phyloP scores from a whole-genome alignment of 139 green algal species.

The Bryopsis sp. region DNA sequence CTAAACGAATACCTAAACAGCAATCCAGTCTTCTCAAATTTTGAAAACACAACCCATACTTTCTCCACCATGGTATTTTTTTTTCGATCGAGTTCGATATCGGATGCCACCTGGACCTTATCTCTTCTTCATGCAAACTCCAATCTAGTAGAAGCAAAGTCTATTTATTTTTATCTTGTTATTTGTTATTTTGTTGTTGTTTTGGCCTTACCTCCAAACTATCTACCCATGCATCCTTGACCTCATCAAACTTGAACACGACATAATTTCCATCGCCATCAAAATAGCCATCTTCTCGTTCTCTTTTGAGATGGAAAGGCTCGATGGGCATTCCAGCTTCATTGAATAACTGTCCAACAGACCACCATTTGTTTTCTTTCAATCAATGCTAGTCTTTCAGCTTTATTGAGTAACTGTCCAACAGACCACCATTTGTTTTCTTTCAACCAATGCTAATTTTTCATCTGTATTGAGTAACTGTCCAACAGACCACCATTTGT shows the following conservation, averaged over 20 bases:
- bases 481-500: not conserved
- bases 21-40: too few species aligned
- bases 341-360: slow-evolving; percentile 27
- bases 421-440: not conserved
- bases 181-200: too few species aligned
- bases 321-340: slow-evolving; percentile 59
- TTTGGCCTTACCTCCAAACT: slow-evolving; percentile 35
- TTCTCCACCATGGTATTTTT: too few species aligned
- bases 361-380: not conserved
- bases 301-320: slow-evolving; percentile 69
- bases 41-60: too few species aligned
- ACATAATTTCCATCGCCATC: slow-evolving; percentile 65
- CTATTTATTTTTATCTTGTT: too few species aligned
- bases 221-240: slow-evolving; percentile 58
- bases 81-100: too few species aligned
- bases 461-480: slow-evolving; percentile 39
- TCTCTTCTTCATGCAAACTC: too few species aligned
- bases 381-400: too few species aligned
- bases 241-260: slow-evolving; percentile 41
- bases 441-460: too few species aligned
- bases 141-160: too few species aligned
- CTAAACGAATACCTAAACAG: too few species aligned
- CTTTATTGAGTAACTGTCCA: slow-evolving; percentile 35
- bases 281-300: slow-evolving; percentile 64
- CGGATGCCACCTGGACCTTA: too few species aligned